phyloP scores from a whole-genome alignment of 176 grass and related monocot genomes.

The Raddia guianensis region DNA sequence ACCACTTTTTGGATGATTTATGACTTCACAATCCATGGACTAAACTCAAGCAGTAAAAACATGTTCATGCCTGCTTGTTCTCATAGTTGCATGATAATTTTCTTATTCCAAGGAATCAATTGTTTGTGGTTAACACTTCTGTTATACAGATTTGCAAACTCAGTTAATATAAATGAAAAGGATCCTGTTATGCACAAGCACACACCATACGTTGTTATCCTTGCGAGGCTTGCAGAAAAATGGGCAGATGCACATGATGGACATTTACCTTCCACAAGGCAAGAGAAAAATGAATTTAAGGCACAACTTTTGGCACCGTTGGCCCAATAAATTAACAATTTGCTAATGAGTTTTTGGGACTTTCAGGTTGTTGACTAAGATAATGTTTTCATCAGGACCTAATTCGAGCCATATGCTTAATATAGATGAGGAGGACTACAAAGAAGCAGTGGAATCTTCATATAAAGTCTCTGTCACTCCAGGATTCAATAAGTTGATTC shows the following conservation, averaged over 20 bases:
- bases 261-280: conserved; percentile 74
- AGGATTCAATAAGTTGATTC: conserved; percentile 81
- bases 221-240: conserved; percentile 77
- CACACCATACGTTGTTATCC: conserved; percentile 91
- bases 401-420: conserved; percentile 90
- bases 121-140: conserved; percentile 30
- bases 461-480: conserved; percentile 76
- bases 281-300: conserved; percentile 98
- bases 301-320: conserved; percentile 34
- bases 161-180: conserved; percentile 72
- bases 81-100: not conserved
- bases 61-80: conserved; percentile 3
- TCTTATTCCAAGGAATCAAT: not conserved
- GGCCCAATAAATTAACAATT: not conserved
- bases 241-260: conserved; percentile 81
- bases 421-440: conserved; percentile 95
- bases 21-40: conserved; percentile 85
- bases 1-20: conserved; percentile 95
- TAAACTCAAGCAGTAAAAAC: conserved; percentile 82
- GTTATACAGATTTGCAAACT: conserved; percentile 69
- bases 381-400: conserved; percentile 62
- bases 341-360: not conserved
- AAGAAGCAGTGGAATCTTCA: conserved; percentile 92
- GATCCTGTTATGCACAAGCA: conserved; percentile 93
- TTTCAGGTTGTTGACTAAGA: conserved; percentile 29